Conservation (phyloP, 352 stramenopile species). For the Globisporangium takayamanum region DNA sequence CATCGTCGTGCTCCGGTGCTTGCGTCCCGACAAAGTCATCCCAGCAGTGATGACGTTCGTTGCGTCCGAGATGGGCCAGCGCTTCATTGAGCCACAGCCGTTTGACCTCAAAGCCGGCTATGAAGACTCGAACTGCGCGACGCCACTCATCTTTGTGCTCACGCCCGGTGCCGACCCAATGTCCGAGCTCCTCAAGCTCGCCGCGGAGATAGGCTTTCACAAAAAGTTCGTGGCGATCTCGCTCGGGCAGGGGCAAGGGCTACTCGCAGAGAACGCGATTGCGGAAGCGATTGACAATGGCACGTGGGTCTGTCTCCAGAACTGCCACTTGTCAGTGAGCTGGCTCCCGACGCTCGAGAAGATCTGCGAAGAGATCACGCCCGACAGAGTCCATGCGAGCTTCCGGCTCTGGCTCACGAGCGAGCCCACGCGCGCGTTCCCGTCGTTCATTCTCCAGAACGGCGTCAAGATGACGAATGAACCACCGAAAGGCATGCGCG, state of each 20-base stretch:
- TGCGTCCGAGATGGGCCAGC: constrained; percentile 78
- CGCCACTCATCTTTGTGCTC: constrained; percentile 94
- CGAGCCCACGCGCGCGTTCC: constrained; percentile 90
- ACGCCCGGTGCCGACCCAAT: constrained; percentile 93
- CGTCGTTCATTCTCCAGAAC: constrained; percentile 91
- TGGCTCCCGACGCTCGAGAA: constrained; percentile 94
- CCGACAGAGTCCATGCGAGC: constrained; percentile 85
- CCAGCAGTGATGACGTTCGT: constrained; percentile 90
- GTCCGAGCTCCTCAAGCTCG: constrained; percentile 91
- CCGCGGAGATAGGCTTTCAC: constrained; percentile 86
- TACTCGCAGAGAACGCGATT: constrained; percentile 90
- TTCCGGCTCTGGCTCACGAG: constrained; percentile 95
- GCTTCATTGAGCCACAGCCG: constrained; percentile 91
- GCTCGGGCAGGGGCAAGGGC: constrained; percentile 91
- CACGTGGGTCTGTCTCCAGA: constrained; percentile 95
- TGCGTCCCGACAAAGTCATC: constrained; percentile 92
- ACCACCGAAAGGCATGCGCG: constrained; percentile 91
- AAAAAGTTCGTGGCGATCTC: constrained; percentile 93
- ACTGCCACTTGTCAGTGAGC: constrained; percentile 92
- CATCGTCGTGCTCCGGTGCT: constrained; percentile 86
- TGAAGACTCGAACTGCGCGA: constrained; percentile 91
- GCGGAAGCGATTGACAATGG: constrained; percentile 90
- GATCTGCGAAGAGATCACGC: constrained; percentile 91
- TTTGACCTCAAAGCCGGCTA: constrained; percentile 92
- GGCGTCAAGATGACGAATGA: constrained; percentile 96